A percentile compares a stretch with the other conserved stretches of the same genome.
Evolutionary conservation across 768 basidiomycete species (phyloP).

Genomic region (Mycena haematopus): DNA sequence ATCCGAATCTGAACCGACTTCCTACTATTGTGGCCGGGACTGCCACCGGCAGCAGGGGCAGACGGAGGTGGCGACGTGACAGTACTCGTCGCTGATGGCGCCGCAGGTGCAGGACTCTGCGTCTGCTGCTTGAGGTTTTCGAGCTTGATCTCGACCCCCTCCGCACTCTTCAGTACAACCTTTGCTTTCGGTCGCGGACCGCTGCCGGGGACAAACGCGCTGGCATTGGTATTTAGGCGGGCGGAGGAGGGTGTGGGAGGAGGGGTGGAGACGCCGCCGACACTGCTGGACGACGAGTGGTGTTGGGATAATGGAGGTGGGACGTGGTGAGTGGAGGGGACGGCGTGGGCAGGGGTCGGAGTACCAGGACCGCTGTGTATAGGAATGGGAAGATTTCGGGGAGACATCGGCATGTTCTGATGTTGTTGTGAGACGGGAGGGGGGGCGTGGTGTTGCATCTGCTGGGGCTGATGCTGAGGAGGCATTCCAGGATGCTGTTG

Average conservation of each 20-base stretch:
- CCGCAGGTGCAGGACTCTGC: constrained; percentile 23
- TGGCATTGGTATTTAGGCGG: constrained; percentile 68
- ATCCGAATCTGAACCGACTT: constrained; percentile 59
- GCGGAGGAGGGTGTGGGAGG: constrained; percentile 69
- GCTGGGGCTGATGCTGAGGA: constrained; percentile 50
- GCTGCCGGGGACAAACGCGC: constrained; percentile 66
- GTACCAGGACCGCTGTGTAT: constrained; percentile 61
- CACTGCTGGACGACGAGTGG: constrained; percentile 52
- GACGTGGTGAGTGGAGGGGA: constrained; percentile 44
- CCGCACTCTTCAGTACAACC: constrained; percentile 65
- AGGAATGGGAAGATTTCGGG: constrained; percentile 59
- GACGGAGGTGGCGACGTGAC: constrained; percentile 36
- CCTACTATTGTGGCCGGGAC: constrained; percentile 46
- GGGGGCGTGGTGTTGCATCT: constrained; percentile 56
- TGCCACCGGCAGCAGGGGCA: constrained; percentile 38
- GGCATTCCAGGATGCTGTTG: constrained; percentile 40
- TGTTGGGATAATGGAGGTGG: constrained; percentile 55
- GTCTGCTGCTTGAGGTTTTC: constrained; percentile 54
- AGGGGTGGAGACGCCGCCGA: constrained; percentile 62
- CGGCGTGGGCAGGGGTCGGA: constrained; percentile 68
- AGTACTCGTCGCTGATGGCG: constrained; percentile 43
- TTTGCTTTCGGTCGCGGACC: constrained; percentile 40
- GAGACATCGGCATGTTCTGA: constrained; percentile 68
- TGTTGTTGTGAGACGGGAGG: constrained; percentile 54
- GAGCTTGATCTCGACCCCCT: constrained; percentile 70